Evolutionary conservation across 352 stramenopile species (phyloP).

Genomic region (Phytophthora kernoviae): DNA sequence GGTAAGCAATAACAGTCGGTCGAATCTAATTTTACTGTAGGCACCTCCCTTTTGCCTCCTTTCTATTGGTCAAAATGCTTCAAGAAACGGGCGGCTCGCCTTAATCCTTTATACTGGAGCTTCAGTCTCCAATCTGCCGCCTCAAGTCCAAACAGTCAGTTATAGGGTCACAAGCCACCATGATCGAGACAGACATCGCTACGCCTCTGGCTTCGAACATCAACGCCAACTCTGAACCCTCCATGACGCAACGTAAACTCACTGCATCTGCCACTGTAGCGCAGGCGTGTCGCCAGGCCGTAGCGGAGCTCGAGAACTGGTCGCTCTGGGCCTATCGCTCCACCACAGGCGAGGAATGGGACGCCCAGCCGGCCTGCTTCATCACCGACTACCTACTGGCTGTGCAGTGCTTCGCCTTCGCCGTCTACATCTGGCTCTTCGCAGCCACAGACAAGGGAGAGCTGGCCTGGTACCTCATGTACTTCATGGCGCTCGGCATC

Average conservation of each 20-base stretch:
- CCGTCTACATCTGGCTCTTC: slow-evolving; percentile 81
- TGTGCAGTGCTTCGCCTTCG: slow-evolving; percentile 84
- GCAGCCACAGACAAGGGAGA: slow-evolving; percentile 55
- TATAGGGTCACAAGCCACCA: neutral
- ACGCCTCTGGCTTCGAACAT: too few species aligned
- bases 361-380: slow-evolving; percentile 86
- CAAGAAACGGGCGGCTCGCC: slow-evolving; percentile 1
- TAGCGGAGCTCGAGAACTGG: slow-evolving; percentile 78
- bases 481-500: slow-evolving; percentile 86
- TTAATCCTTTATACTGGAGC: neutral
- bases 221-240: neutral
- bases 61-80: neutral
- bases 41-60: neutral
- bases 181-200: neutral
- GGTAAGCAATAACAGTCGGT: too few species aligned
- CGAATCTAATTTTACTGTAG: neutral
- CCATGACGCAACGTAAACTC: slow-evolving; percentile 22
- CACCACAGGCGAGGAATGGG: slow-evolving; percentile 80
- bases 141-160: neutral
- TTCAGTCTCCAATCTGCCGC: neutral
- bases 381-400: slow-evolving; percentile 89
- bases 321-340: slow-evolving; percentile 82
- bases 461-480: slow-evolving; percentile 82
- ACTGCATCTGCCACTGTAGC: slow-evolving; percentile 40
- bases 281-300: slow-evolving; percentile 64